These are phyloP conservation scores for Peronospora farinosa DNA, from an alignment of 352 stramenopile genomes.

Conservation along the genomic window DNA sequence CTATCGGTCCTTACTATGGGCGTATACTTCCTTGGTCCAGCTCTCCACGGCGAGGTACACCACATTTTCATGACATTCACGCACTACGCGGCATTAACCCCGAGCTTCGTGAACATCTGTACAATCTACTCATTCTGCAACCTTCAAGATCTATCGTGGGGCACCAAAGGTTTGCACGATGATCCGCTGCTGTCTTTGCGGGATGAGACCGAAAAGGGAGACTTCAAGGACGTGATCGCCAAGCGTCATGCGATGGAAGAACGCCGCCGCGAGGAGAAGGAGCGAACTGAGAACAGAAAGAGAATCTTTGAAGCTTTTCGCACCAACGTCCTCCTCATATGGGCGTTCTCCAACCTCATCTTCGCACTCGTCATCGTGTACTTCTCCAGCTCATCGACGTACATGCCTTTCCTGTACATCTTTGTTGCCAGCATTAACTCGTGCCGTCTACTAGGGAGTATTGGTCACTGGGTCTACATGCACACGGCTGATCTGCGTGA, in stretches of 20 bases:
- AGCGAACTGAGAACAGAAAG: constrained; percentile 59
- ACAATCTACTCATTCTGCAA: constrained; percentile 89
- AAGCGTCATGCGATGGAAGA: constrained; percentile 71
- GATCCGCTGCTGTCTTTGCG: constrained; percentile 38
- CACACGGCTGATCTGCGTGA: constrained; percentile 38
- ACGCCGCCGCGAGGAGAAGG: constrained; percentile 48
- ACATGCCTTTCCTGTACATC: constrained; percentile 66
- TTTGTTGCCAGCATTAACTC: constrained; percentile 68
- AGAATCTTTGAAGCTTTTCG: constrained; percentile 79
- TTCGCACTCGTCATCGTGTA: constrained; percentile 68
- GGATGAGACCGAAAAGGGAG: constrained; percentile 64
- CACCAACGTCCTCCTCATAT: constrained; percentile 74
- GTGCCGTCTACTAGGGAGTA: constrained; percentile 51
- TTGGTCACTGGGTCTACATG: constrained; percentile 70
- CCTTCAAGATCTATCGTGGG: constrained; percentile 84
- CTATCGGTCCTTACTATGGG: constrained; percentile 65
- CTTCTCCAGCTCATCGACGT: constrained; percentile 47
- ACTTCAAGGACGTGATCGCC: constrained; percentile 81
- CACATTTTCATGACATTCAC: constrained; percentile 83
- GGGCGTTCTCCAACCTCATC: constrained; percentile 80
- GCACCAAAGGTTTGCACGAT: constrained; percentile 63
- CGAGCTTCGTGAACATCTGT: constrained; percentile 87
- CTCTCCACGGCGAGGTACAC: constrained; percentile 72
- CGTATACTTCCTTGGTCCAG: constrained; percentile 80
- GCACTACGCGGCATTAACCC: constrained; percentile 83